Percentiles rank a stretch among this genome's conserved stretches.
These are phyloP conservation scores for Lasiosphaeriaceae sp. DNA, from an alignment of 495 filamentous ascomycete genomes.

Conservation along the genomic window DNA sequence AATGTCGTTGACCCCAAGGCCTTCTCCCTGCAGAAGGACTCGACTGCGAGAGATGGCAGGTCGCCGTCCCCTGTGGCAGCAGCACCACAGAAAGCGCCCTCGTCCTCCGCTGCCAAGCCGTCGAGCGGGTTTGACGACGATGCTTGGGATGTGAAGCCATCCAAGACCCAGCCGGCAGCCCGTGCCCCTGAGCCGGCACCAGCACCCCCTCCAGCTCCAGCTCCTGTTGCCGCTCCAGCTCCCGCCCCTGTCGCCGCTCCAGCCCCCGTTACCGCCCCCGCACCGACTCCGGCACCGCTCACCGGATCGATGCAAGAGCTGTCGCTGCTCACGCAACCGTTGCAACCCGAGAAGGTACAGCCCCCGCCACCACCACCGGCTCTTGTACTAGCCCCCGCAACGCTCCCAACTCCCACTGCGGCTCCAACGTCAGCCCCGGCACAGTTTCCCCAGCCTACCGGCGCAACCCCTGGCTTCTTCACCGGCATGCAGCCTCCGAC, in stretches of 20 bases:
- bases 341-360: constrained; percentile 67
- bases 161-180: constrained; percentile 52
- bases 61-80: constrained; percentile 45
- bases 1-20: constrained; percentile 84
- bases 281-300: constrained; percentile 37
- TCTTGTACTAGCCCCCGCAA: constrained; percentile 15
- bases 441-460: constrained; percentile 48
- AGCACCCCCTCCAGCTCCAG: constrained; percentile 34
- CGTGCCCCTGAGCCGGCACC: constrained; percentile 39
- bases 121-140: constrained; percentile 86
- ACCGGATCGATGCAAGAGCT: constrained; percentile 76
- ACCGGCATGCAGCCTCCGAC: constrained; percentile 31
- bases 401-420: constrained; percentile 38
- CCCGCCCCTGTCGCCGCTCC: constrained; percentile 35
- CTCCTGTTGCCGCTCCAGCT: constrained; percentile 33
- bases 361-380: constrained; percentile 41
- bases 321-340: constrained; percentile 67
- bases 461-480: constrained; percentile 49
- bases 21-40: constrained; percentile 60
- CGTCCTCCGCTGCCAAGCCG: constrained; percentile 45
- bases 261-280: constrained; percentile 37
- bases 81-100: constrained; percentile 29
- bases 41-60: constrained; percentile 32
- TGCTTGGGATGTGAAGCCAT: constrained; percentile 95
- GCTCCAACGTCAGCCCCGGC: constrained; percentile 42